Conservation (phyloP, 2,329 filamentous ascomycete species). For the Achaetomium macrosporum region DNA sequence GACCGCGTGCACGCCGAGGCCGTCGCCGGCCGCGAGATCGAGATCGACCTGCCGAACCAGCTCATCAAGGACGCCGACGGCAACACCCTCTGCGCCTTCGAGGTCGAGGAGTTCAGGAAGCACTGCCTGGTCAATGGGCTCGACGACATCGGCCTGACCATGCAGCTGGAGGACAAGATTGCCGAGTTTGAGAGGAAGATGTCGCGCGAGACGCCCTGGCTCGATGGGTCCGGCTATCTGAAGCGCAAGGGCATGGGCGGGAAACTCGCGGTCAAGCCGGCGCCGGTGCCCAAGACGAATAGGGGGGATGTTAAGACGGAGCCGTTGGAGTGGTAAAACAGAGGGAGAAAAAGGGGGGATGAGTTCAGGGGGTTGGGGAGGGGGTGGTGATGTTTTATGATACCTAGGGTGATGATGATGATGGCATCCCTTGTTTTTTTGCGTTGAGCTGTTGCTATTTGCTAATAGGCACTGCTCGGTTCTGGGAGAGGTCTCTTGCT, state of each 20-base stretch:
- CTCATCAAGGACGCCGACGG: conserved; percentile 71
- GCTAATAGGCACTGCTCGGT: too few species aligned
- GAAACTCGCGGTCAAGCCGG: conserved; percentile 52
- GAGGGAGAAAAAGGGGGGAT: not conserved
- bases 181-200: conserved; percentile 72
- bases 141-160: conserved; percentile 91
- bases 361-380: not conserved
- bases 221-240: conserved; percentile 82
- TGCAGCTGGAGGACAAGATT: conserved; percentile 90
- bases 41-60: conserved; percentile 84
- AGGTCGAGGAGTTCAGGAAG: conserved; percentile 89
- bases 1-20: conserved; percentile 71
- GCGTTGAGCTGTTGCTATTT: not conserved
- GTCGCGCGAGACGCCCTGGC: conserved; percentile 76
- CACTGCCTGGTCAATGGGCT: conserved; percentile 91
- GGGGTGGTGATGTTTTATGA: conserved; percentile 5
- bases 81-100: conserved; percentile 68
- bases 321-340: conserved; percentile 79
- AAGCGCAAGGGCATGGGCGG: conserved; percentile 51
- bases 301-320: conserved; percentile 76
- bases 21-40: conserved; percentile 71
- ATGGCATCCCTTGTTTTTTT: not conserved
- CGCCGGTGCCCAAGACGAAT: conserved; percentile 81
- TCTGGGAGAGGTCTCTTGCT: too few species aligned
- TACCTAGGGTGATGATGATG: conserved; percentile 13